Conservation (phyloP, 2,329 filamentous ascomycete species). For the Paraconiothyrium brasiliense region DNA sequence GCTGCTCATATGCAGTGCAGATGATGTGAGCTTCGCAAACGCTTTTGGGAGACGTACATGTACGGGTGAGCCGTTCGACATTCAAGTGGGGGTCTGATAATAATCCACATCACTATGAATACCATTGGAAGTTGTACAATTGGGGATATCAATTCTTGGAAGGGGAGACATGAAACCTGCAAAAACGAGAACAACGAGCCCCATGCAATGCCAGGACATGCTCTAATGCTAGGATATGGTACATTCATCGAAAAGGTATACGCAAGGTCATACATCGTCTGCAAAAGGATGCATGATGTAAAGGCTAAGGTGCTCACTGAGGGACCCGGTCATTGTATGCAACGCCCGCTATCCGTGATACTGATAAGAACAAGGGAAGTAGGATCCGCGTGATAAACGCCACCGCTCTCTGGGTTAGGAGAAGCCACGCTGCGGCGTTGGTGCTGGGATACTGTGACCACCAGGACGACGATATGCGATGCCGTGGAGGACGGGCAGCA, state of each 20-base stretch:
- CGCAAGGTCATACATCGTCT: background rate
- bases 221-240: background rate
- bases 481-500: background rate
- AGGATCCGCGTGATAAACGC: background rate
- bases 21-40: background rate
- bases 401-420: background rate
- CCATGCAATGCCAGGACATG: background rate
- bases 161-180: background rate
- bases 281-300: constrained; percentile 7
- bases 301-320: background rate
- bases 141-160: constrained; percentile 17
- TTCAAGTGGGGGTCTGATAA: background rate
- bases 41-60: background rate
- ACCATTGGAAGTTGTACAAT: background rate
- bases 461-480: background rate
- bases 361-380: background rate
- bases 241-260: background rate
- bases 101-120: background rate
- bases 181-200: background rate
- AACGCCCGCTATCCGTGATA: background rate
- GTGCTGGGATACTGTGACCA: background rate
- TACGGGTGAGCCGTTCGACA: background rate
- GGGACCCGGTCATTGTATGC: constrained; percentile 1
- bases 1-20: background rate
- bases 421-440: background rate